A percentile compares a stretch with the other conserved stretches of the same genome.
phyloP scores from a whole-genome alignment of 495 filamentous ascomycete species.

The Corynascus novoguineensis region DNA sequence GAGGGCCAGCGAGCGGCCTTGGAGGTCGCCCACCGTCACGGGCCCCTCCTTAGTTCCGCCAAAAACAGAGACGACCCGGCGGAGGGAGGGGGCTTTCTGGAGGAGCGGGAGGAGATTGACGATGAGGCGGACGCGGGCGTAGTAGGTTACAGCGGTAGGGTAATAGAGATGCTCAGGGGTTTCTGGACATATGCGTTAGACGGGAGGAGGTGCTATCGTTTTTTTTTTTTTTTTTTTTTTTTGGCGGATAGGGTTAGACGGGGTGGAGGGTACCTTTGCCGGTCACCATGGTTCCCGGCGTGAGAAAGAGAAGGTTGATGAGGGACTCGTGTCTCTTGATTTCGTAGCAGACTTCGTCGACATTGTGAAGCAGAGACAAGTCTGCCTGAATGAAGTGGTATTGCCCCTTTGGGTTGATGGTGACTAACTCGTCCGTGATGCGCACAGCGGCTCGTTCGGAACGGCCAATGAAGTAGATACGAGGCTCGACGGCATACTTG shows the following conservation, averaged over 20 bases:
- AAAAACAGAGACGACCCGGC: slow-evolving; percentile 57
- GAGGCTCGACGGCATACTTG: slow-evolving; percentile 37
- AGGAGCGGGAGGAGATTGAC: slow-evolving; percentile 59
- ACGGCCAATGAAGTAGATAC: slow-evolving; percentile 43
- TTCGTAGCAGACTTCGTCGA: slow-evolving; percentile 55
- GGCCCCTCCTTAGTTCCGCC: slow-evolving; percentile 49
- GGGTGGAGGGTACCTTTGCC: slow-evolving; percentile 16
- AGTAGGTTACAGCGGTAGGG: slow-evolving; percentile 51
- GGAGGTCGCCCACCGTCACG: slow-evolving; percentile 46
- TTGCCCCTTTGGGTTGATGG: slow-evolving; percentile 47
- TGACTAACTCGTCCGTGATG: slow-evolving; percentile 41
- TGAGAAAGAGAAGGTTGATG: slow-evolving; percentile 61
- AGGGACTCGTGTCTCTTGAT: slow-evolving; percentile 48
- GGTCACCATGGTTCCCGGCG: slow-evolving; percentile 37
- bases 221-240: background rate
- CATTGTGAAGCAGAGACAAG: slow-evolving; percentile 50
- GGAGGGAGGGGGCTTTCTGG: slow-evolving; percentile 37
- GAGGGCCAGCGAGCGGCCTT: slow-evolving; percentile 13
- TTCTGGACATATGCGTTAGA: slow-evolving; percentile 29
- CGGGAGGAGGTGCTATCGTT: background rate
- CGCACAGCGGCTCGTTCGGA: slow-evolving; percentile 40
- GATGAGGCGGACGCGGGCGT: slow-evolving; percentile 59
- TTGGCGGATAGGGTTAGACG: too few species aligned
- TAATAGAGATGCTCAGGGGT: slow-evolving; percentile 55
- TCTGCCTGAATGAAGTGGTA: slow-evolving; percentile 54